phyloP scores from a whole-genome alignment of 1,284 basidiomycete genomes.

The Melampsora larici-populina region DNA sequence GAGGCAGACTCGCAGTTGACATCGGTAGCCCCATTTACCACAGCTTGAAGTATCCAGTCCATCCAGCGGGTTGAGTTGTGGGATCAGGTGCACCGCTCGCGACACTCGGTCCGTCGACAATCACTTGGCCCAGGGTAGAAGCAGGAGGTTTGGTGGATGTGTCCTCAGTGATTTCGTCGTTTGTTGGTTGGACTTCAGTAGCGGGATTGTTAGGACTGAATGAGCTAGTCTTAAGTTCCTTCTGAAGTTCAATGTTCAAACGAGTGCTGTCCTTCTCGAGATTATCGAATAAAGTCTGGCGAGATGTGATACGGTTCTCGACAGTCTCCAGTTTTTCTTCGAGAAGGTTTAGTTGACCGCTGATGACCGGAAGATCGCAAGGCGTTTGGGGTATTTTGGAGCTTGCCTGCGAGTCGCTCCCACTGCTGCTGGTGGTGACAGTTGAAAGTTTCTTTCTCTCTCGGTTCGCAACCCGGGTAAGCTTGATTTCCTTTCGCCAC shows the following conservation, averaged over 20 bases:
- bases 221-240: slow-evolving; percentile 6
- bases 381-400: slow-evolving; percentile 15
- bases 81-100: background rate
- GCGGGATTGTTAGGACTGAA: background rate
- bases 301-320: slow-evolving; percentile 22
- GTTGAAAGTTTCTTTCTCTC: slow-evolving; percentile 33
- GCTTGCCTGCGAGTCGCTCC: slow-evolving; percentile 8
- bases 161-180: background rate
- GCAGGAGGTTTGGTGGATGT: background rate
- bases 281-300: slow-evolving; percentile 14
- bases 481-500: slow-evolving; percentile 29
- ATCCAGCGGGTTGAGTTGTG: background rate
- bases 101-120: background rate
- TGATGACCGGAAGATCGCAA: slow-evolving; percentile 10
- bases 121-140: background rate
- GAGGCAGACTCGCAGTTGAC: no score
- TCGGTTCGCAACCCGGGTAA: slow-evolving; percentile 17
- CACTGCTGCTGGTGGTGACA: slow-evolving; percentile 21
- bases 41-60: slow-evolving; percentile 26
- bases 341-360: slow-evolving; percentile 6
- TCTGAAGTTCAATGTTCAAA: slow-evolving; percentile 19
- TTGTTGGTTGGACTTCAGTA: background rate
- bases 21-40: background rate
- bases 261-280: slow-evolving; percentile 15
- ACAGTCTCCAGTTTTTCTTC: slow-evolving; percentile 32